Conservation (phyloP, 257 asterid species). For the Primulina eburnea region DNA sequence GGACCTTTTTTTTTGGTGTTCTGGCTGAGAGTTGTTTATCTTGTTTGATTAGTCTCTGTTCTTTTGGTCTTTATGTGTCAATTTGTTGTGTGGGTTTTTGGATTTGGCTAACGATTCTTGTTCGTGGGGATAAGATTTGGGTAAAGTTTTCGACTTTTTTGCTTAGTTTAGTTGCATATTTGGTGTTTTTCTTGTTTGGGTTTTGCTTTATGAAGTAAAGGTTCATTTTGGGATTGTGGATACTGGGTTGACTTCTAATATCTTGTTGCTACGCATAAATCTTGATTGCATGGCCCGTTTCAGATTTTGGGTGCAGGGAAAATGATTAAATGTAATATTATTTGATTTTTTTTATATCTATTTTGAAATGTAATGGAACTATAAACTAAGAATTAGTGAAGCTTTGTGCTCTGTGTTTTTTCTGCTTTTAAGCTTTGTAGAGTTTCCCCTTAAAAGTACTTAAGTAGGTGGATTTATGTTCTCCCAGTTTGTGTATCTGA, state of each 20-base stretch:
- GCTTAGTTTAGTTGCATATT: constrained; percentile 16
- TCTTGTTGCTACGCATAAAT: background rate
- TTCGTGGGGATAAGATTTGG: constrained; percentile 15
- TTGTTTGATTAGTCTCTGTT: background rate
- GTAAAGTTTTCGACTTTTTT: constrained; percentile 32
- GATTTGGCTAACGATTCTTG: background rate
- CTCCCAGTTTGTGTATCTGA: background rate
- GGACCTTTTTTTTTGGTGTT: background rate
- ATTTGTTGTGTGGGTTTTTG: background rate
- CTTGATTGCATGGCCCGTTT: constrained; percentile 22
- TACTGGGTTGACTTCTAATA: constrained; percentile 8
- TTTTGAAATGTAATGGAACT: background rate
- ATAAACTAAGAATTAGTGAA: background rate
- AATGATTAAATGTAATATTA: too few species aligned
- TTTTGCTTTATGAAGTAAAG: background rate
- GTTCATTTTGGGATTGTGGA: constrained; percentile 1
- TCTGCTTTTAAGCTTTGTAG: background rate
- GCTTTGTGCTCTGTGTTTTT: background rate
- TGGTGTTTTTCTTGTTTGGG: constrained; percentile 13
- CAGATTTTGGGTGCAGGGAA: background rate
- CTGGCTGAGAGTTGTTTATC: background rate
- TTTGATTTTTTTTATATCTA: too few species aligned
- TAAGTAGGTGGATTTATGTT: background rate
- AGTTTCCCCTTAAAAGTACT: background rate
- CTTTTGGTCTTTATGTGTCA: too few species aligned